Evolutionary conservation across 2,329 filamentous ascomycete species (phyloP), one percentile per base, ranked within the genome.

Genomic region (Sporothrix pallida): DNA sequence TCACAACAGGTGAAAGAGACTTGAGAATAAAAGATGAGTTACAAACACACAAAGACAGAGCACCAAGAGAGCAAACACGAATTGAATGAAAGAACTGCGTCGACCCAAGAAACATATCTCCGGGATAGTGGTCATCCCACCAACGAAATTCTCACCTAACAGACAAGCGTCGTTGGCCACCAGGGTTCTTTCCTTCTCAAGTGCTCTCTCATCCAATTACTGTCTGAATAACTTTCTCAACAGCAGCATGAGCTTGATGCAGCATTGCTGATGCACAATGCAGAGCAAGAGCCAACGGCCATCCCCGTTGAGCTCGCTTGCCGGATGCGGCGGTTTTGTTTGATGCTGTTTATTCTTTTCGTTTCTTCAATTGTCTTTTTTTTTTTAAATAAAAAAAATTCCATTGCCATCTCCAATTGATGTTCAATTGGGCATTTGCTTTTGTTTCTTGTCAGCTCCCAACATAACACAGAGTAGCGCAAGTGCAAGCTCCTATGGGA

Each of bases 371-470:
- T 46, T 46, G 8, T 13, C 9, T 50, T 10, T 1, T 50, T 26
- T 26, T 26, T 26, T 10, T 37, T n/a, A 1, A 10, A 9, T 26
- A 20, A 37, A 7, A 37, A 37, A 37, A 7, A 37, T 26, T 26
- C n/a, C n/a, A 12, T 56, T 5, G 7, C 9, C 20, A 26, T 10
- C 23, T 12, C 12, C 20, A 23, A 3, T 56, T 56, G 52, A 26
- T 56, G 4, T 17, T 56, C 52, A 56, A 44, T 12, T 37, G 15
- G 42, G 58, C 5, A 42, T 63, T 44, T 63, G 4, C 9, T n/a
- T 62, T 44, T 63, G 58, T 44, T 63, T 42, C 58, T 44, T 10
- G 58, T 63, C 58, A 63, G 58, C 31, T 63, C 31, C 58, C 31
- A 63, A 63, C 58, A 20, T 20, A 20, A n/a, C 31, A 2, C 37